phyloP scores from a whole-genome alignment of 176 grass and related monocot genomes.

The Avena sativa region DNA sequence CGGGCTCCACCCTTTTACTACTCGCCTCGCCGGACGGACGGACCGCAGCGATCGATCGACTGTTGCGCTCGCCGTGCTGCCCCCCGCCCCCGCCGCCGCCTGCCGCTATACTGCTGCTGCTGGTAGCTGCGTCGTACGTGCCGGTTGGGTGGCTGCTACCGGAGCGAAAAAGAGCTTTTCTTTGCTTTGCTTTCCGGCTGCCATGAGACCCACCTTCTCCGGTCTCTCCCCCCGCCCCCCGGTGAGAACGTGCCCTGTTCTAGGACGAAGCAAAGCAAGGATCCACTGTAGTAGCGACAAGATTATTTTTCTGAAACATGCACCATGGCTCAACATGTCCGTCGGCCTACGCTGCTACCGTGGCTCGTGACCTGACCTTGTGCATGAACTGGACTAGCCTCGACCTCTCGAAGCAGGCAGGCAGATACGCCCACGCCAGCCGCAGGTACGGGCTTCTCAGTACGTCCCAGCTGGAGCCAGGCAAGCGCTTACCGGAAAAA shows the following conservation, averaged over 20 bases:
- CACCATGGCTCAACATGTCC: neutral
- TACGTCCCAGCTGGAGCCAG: constrained; percentile 28
- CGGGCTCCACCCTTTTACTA: neutral
- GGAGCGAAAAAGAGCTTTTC: neutral
- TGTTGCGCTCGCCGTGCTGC: neutral
- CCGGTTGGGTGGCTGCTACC: neutral
- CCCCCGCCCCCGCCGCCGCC: neutral
- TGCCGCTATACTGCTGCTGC: neutral
- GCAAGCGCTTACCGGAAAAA: neutral
- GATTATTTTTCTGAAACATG: no score
- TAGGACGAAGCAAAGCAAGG: neutral
- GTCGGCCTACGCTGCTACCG: neutral
- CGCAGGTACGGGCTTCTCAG: no score
- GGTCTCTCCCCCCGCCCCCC: no score
- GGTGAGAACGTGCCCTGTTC: neutral
- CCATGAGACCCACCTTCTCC: neutral
- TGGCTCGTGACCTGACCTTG: neutral
- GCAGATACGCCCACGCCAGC: no score
- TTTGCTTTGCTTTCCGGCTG: neutral
- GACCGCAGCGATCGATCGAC: neutral
- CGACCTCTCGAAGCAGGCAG: neutral
- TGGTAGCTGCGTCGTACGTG: neutral
- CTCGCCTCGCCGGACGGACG: neutral
- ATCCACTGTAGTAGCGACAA: no score
- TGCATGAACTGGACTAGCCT: neutral